Evolutionary conservation across 768 basidiomycete genomes (phyloP), one percentile per base, ranked within the genome.

Genomic region (Polyporus arcularius): DNA sequence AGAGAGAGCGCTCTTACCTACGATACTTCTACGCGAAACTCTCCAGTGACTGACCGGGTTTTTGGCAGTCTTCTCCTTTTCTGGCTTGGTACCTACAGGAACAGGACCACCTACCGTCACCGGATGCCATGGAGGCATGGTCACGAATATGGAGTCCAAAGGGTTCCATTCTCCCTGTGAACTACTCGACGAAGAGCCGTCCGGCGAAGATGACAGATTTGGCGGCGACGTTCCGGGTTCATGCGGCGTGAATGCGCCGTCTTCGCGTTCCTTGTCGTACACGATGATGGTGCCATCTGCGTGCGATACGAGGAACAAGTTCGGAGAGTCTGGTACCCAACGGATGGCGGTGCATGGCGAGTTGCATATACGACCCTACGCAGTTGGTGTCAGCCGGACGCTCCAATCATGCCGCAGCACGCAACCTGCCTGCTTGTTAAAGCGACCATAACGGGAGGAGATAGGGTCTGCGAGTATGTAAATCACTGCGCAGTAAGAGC

Each of bases 31-130:
- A 64, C 80, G 80, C 30, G 89, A 87, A 9, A 96, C 76, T 55
- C 87, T 81, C 94, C 94, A 96, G 71, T 95, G 94, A 66, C 90
- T 93, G 10, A 96, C 89, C 3, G 94, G 94, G 67, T 96, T 96
- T 73, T 90, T 92, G 4, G 81, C 83, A 15, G 79, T 76, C 66
- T 87, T 87, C 32, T 90, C 89, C 66, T 85, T 92, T 60, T 91
- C 74, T 47, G 61, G 61, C 49, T 68, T 72, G 6, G 72, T 59
- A 26, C 72, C 63, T 3, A 69, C 51, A 60, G 63, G 18, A 10
- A 72, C n/a, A 9, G 76, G 73, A 12, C 75, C 76, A 31, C 76
- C 74, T 38, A 80, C 77, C 21, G 82, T 77, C 50, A 83, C 83
- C 3, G 90, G 89, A 74, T 93, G 89, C 89, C 90, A 92, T n/a